phyloP scores from a whole-genome alignment of 768 basidiomycete genomes.

The Lactifluus echinatus region DNA sequence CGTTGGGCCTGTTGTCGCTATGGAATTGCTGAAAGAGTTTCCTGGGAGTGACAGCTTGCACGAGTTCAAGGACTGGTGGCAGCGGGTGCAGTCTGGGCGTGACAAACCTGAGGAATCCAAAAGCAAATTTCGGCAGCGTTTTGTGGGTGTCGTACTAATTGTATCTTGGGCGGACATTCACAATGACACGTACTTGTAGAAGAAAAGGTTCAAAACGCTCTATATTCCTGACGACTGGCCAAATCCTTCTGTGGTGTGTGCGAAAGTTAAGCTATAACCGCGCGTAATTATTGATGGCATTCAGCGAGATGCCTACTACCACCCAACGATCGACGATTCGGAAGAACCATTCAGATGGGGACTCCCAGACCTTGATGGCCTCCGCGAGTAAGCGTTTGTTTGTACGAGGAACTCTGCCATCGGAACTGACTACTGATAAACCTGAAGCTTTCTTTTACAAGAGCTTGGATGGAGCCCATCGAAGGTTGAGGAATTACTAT shows the following conservation, averaged over 20 bases:
- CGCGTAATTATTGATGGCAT: neutral
- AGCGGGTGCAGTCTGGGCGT: constrained; percentile 80
- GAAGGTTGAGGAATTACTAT: constrained; percentile 85
- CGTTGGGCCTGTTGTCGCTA: constrained; percentile 91
- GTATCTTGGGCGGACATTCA: neutral
- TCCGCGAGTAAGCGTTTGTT: constrained; percentile 55
- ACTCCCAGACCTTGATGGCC: constrained; percentile 87
- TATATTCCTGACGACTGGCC: constrained; percentile 85
- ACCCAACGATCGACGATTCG: constrained; percentile 84
- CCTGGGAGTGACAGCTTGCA: constrained; percentile 76
- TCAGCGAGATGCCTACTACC: constrained; percentile 87
- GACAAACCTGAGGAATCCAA: constrained; percentile 68
- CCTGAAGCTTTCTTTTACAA: constrained; percentile 52
- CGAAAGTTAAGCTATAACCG: neutral
- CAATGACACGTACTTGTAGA: constrained; percentile 37
- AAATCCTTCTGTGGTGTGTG: constrained; percentile 76
- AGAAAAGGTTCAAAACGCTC: constrained; percentile 80
- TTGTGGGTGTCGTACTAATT: constrained; percentile 47
- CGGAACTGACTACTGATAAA: constrained; percentile 15
- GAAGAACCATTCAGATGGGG: constrained; percentile 97
- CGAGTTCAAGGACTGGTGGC: constrained; percentile 93
- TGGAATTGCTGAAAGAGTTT: constrained; percentile 93
- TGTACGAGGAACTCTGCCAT: constrained; percentile 16
- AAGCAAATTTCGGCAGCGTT: constrained; percentile 72
- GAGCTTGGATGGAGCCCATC: constrained; percentile 75